These are phyloP conservation scores for Triangularia verruculosa DNA, from an alignment of 2,329 filamentous ascomycete genomes.

Conservation along the genomic window DNA sequence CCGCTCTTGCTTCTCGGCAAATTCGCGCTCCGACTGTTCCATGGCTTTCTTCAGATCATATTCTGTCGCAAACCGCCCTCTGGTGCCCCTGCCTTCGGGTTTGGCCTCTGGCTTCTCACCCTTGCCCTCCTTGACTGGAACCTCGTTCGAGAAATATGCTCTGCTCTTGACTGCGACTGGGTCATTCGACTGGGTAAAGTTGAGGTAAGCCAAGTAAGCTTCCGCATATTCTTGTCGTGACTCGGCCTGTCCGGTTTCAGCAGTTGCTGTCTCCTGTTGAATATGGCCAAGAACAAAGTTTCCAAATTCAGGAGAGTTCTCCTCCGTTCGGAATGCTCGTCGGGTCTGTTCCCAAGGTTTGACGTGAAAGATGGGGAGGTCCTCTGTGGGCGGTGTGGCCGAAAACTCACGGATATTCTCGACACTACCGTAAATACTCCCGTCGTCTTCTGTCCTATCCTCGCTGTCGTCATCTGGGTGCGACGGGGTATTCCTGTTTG, in stretches of 20 bases:
- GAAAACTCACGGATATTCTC: constrained; percentile 50
- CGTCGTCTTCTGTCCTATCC: constrained; percentile 54
- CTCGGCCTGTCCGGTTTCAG: constrained; percentile 38
- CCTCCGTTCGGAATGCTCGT: constrained; percentile 42
- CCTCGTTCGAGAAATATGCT: constrained; percentile 48
- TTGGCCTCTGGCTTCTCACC: constrained; percentile 51
- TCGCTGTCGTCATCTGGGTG: constrained; percentile 48
- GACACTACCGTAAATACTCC: constrained; percentile 48
- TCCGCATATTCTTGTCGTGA: constrained; percentile 42
- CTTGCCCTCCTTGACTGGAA: constrained; percentile 34
- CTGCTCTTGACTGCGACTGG: constrained; percentile 53
- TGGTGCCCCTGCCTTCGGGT: constrained; percentile 49
- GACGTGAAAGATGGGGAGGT: constrained; percentile 47
- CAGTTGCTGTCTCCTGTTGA: constrained; percentile 39
- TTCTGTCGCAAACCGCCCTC: constrained; percentile 64
- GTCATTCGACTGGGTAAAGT: constrained; percentile 55
- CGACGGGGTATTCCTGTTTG: constrained; percentile 44
- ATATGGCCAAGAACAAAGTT: constrained; percentile 48
- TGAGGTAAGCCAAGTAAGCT: constrained; percentile 51
- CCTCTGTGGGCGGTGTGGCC: constrained; percentile 53
- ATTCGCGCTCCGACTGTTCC: constrained; percentile 67
- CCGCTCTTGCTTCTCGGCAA: constrained; percentile 67
- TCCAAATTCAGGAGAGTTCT: constrained; percentile 40
- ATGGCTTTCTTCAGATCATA: constrained; percentile 70
- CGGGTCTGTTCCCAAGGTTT: constrained; percentile 49